phyloP scores from a whole-genome alignment of 148 eudicot genomes.

The Fallopia convolvulus region DNA sequence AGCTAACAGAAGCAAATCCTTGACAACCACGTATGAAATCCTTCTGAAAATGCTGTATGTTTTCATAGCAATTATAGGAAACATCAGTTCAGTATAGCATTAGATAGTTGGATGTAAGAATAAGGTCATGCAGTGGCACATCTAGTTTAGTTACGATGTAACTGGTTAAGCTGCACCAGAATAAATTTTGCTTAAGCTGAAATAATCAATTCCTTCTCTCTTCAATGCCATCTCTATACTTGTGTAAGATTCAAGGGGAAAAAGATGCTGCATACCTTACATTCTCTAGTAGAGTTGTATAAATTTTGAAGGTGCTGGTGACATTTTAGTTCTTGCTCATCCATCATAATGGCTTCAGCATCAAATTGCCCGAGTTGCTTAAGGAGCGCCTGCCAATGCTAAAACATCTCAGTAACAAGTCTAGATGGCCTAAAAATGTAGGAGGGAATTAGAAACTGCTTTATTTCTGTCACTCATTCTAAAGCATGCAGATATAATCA shows the following conservation, averaged over 20 bases:
- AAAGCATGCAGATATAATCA: too few relatives aligned
- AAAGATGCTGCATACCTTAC: slow-evolving; percentile 45
- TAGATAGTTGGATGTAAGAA: background rate
- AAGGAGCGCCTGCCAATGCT: slow-evolving; percentile 43
- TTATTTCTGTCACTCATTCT: background rate
- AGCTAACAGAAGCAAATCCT: slow-evolving; percentile 51
- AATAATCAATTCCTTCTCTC: background rate
- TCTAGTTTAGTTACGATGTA: background rate
- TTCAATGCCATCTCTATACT: too few relatives aligned
- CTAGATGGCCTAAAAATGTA: background rate
- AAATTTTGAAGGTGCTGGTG: slow-evolving; percentile 50
- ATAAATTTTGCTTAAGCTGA: background rate
- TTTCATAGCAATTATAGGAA: background rate
- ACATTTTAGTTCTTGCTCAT: slow-evolving; percentile 48
- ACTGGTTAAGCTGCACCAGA: background rate
- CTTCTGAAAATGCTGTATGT: slow-evolving; percentile 65
- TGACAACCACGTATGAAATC: slow-evolving; percentile 62
- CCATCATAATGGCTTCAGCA: slow-evolving; percentile 35
- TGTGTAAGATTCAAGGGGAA: background rate
- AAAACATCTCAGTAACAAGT: background rate
- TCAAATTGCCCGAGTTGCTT: slow-evolving; percentile 66
- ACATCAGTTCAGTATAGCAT: background rate
- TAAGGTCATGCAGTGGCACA: slow-evolving; percentile 8
- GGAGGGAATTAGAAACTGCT: background rate
- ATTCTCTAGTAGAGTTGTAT: slow-evolving; percentile 63